Evolutionary conservation across 202 grass and related monocot species (phyloP).

Genomic region (Schoenoplectus tabernaemontani): DNA sequence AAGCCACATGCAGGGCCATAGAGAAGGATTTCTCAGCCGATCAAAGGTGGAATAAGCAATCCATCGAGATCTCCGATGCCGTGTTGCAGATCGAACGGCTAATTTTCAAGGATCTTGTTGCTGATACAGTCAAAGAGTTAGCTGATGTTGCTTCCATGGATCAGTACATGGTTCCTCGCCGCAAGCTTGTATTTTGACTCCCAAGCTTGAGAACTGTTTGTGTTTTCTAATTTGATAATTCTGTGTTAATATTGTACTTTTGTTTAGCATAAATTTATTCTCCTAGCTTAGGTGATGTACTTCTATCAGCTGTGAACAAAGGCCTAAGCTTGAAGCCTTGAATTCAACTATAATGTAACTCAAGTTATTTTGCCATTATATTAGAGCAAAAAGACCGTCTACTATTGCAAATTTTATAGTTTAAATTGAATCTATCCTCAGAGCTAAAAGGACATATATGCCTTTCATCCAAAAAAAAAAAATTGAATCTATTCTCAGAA

Average conservation of each 20-base stretch:
- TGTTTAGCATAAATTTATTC: conserved; percentile 7
- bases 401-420: background rate
- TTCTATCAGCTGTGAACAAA: background rate
- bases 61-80: conserved; percentile 39
- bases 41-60: conserved; percentile 11
- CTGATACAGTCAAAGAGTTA: conserved; percentile 67
- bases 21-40: conserved; percentile 44
- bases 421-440: too few species aligned
- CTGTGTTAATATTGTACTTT: conserved; percentile 8
- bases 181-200: conserved; percentile 78
- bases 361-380: background rate
- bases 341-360: background rate
- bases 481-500: too few species aligned
- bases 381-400: background rate
- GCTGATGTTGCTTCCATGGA: conserved; percentile 24
- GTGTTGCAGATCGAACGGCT: conserved; percentile 77
- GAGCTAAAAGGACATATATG: too few species aligned
- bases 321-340: background rate
- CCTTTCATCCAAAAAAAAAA: too few species aligned
- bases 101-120: conserved; percentile 84
- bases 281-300: background rate
- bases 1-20: conserved; percentile 41
- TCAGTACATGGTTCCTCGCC: conserved; percentile 31
- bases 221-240: background rate
- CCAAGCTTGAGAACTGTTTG: background rate